Evolutionary conservation across 1,139 yeast species (phyloP), one percentile per base, ranked within the genome.

Genomic region (Wickerhamomyces sp.): DNA sequence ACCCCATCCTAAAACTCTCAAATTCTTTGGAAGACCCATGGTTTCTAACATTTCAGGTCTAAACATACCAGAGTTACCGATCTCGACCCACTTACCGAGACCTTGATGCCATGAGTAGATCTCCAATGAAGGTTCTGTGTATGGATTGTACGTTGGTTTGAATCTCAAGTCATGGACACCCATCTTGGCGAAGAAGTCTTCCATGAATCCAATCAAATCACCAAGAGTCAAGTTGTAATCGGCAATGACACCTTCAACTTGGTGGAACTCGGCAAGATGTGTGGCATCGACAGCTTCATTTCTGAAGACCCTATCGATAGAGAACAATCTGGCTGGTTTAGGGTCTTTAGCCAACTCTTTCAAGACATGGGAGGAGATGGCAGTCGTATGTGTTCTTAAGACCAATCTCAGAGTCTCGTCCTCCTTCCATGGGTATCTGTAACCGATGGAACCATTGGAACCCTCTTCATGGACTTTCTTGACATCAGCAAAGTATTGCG

Each of bases 261-360:
- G 99, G 66, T 91, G 97, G 73, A 93, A 93, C 68, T 93, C 99
- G 19, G 98, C 98, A 65, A 93, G 76, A 65, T 93, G 99, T n/a
- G 99, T 93, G 36, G 97, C 98, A 61, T 93, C 99, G 37, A 93
- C 98, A 16, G 99, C 97, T 70, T 93, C 99, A 61, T 93, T 93
- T 70, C 99, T 86, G 84, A 93, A 93, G 45, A 93, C 99, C 59
- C 96, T 78, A 65, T 93, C 99, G 54, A 93, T 93, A 35, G 96
- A 86, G 70, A 93, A 93, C 58, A 87, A 74, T 64, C 97, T 78
- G 16, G 84, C 75, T 38, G 98, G 97, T 55, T 78, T 80, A 40
- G 97, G 97, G 61, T 88, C 84, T 49, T 78, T 63, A 35, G 97
- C 96, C 51, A 91, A 73, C 54, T 86, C 64, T 59, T 91, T 84